Base-by-base conservation (phyloP, 768 basidiomycete species). In the Amanita thiersii region DNA sequence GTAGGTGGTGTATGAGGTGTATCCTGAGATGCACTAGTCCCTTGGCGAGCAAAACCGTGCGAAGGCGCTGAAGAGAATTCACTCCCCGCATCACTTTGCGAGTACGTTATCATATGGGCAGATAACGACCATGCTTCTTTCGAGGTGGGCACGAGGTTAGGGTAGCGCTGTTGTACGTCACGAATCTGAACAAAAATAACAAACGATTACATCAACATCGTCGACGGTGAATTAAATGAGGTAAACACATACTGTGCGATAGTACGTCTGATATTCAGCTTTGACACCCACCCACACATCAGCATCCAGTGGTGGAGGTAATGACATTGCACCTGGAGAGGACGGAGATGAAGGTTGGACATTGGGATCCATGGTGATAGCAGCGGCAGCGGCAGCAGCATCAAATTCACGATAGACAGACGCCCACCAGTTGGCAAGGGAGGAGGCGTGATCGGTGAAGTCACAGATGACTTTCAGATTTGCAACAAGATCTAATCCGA, bases 401-500 rank as follows among this genome's bases (percentile, higher is more conserved):
- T 49, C 47, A 9, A 63, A 47, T 37, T 63, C 56, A 31, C 52
- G 48, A 19, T 57, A 56, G 20, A 63, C 52, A 46, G 48, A 57
- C 4, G 44, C 40, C 51, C 63, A 65, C 64, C 66, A 68, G 3
- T 53, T 47, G 3, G 54, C 46, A 12, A 64, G 48, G 12, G 57
- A 50, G 0, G 53, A 47, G 15, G 49, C 47, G 23, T 53, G 51
- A 10, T 51, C 52, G 18, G 60, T 51, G 43, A 65, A 63, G 7
- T 63, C 56, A 21, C 53, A 49, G 30, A 68, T 53, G 21, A 66
- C 55, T 33, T 49, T 57, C 14, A 65, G 52, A 40, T 66, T 68
- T 7, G 61, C 63, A 14, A 64, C 62, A 14, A 68, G 61, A 40
- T 61, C 62, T 8, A 52, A 50, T 4, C 62, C 65, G 21, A 66